A percentile compares a stretch with the other conserved stretches of the same genome.
Evolutionary conservation across 495 filamentous ascomycete species (phyloP).

Genomic region (Trichoderma parareesei): DNA sequence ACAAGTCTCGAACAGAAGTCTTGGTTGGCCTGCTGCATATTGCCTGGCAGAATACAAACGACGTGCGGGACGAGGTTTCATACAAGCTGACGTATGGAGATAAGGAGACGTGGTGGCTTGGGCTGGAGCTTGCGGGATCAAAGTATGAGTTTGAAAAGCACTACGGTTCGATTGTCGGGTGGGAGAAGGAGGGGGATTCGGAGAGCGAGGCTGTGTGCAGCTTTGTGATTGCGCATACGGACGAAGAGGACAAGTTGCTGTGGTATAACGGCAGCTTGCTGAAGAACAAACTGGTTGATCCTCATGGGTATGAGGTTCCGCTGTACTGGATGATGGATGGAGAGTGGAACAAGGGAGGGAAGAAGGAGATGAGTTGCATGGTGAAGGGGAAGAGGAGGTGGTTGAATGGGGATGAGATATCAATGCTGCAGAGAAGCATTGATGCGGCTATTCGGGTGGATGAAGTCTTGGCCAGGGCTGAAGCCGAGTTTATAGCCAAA

Average conservation of each 20-base stretch:
- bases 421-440: slow-evolving; percentile 2
- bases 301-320: slow-evolving; percentile 11
- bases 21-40: slow-evolving; percentile 23
- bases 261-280: slow-evolving; percentile 25
- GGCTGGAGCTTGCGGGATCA: slow-evolving; percentile 22
- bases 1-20: slow-evolving; percentile 22
- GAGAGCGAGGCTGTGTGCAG: slow-evolving; percentile 16
- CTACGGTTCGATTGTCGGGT: slow-evolving; percentile 23
- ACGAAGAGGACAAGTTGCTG: slow-evolving; percentile 19
- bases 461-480: neutral
- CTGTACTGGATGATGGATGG: slow-evolving; percentile 15
- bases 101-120: slow-evolving; percentile 30
- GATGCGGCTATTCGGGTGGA: slow-evolving; percentile 11
- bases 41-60: slow-evolving; percentile 23
- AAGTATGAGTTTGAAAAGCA: slow-evolving; percentile 23
- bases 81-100: slow-evolving; percentile 25
- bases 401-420: slow-evolving; percentile 3
- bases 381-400: neutral
- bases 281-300: slow-evolving; percentile 18
- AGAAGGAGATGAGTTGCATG: slow-evolving; percentile 16
- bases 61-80: slow-evolving; percentile 19
- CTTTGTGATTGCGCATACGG: slow-evolving; percentile 23
- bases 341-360: slow-evolving; percentile 13
- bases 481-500: neutral
- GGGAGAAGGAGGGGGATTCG: neutral